Percentiles rank a stretch among this genome's conserved stretches.
Conservation (phyloP, 192 early-diverging fungal species). For the Umbelopsis ramanniana region DNA sequence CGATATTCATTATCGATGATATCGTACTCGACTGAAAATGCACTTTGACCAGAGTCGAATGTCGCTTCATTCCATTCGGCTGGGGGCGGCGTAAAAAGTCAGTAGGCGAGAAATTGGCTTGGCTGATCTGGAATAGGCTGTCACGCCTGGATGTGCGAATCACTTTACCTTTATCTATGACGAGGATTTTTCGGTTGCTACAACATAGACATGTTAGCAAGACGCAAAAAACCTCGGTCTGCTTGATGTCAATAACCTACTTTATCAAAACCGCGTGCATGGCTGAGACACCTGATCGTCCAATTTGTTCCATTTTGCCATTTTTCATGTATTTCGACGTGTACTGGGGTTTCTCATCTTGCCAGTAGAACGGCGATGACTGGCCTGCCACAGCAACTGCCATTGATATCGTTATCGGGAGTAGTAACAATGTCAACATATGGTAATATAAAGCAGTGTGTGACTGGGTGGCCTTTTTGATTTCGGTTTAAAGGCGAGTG, state of each 20-base stretch:
- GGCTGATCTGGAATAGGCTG: not conserved
- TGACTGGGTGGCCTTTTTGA: not conserved
- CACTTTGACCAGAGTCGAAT: conserved; percentile 42
- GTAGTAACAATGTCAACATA: not conserved
- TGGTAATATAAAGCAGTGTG: not conserved
- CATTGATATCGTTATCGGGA: not conserved
- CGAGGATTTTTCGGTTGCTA: conserved; percentile 53
- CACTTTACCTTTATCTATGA: conserved; percentile 58
- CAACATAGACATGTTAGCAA: conserved; percentile 23
- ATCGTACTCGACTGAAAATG: conserved; percentile 54
- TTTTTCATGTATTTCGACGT: conserved; percentile 1
- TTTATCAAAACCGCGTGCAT: conserved; percentile 49
- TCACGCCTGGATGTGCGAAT: not conserved
- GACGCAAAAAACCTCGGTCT: conserved; percentile 7
- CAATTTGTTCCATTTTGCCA: conserved; percentile 47
- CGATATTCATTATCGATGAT: conserved; percentile 45
- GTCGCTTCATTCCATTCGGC: conserved; percentile 41
- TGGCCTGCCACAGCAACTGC: not conserved
- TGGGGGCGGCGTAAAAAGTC: not conserved
- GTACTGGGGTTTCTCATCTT: not conserved
- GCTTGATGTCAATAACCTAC: conserved; percentile 2
- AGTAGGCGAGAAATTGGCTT: too few relatives aligned
- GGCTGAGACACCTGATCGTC: conserved; percentile 54
- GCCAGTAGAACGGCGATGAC: conserved; percentile 5
- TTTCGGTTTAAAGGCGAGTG: too few relatives aligned